phyloP scores from a whole-genome alignment of 441 rosid species.

The Biscutella laevigata region DNA sequence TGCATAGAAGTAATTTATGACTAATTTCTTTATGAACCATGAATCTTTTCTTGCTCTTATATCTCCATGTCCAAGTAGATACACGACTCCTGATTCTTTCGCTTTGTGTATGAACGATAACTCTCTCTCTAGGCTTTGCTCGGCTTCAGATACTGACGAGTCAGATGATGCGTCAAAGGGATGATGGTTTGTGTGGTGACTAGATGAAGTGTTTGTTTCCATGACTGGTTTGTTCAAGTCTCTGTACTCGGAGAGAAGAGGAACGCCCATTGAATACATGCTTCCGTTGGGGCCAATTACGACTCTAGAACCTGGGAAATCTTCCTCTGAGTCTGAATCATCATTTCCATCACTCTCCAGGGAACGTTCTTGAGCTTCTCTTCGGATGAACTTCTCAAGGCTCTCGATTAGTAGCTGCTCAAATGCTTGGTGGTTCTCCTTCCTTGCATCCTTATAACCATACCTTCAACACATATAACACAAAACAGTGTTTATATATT shows the following conservation, averaged over 20 bases:
- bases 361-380: conserved; percentile 88
- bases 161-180: conserved; percentile 31
- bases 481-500: neutral
- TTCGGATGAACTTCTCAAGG: conserved; percentile 91
- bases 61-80: conserved; percentile 96
- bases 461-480: conserved; percentile 44
- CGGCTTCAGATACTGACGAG: conserved; percentile 42
- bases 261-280: conserved; percentile 68
- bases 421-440: conserved; percentile 88
- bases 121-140: conserved; percentile 87
- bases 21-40: conserved; percentile 87
- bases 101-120: conserved; percentile 83
- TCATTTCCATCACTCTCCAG: conserved; percentile 83
- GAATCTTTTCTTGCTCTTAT: conserved; percentile 93
- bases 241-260: conserved; percentile 66
- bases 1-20: conserved; percentile 85
- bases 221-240: conserved; percentile 33
- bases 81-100: conserved; percentile 90
- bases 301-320: conserved; percentile 42
- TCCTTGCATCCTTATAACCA: conserved; percentile 89
- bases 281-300: conserved; percentile 88
- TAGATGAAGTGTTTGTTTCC: conserved; percentile 48
- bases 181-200: conserved; percentile 12
- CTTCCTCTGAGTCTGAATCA: conserved; percentile 61
- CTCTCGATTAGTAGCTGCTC: conserved; percentile 96